Percentiles rank a stretch among this genome's conserved stretches.
Evolutionary conservation across 495 filamentous ascomycete species (phyloP).

Genomic region (Jackrogersella minutella): DNA sequence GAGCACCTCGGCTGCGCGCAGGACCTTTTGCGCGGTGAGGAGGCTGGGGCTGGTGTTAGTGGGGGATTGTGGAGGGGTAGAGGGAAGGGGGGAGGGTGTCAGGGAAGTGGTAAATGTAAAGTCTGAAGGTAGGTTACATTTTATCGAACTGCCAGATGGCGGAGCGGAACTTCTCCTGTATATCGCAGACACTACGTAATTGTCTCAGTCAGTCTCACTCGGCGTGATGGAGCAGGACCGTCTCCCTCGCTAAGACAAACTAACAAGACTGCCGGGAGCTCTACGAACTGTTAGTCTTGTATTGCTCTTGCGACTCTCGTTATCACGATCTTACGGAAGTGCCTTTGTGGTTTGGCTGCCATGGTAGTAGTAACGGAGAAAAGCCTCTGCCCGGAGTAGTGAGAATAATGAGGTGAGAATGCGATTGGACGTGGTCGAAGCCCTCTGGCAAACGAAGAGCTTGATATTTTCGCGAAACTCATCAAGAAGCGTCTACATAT

Average conservation of each 20-base stretch:
- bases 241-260: conserved; percentile 21
- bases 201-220: not conserved
- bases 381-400: conserved; percentile 10
- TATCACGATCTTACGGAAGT: conserved; percentile 47
- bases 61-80: not conserved
- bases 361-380: conserved; percentile 40
- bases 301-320: not conserved
- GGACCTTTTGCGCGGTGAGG: conserved; percentile 62
- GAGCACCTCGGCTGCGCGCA: conserved; percentile 66
- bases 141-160: conserved; percentile 84
- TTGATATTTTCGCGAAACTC: conserved; percentile 19
- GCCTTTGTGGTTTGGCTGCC: conserved; percentile 39
- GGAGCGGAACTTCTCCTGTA: conserved; percentile 90
- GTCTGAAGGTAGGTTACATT: conserved; percentile 60
- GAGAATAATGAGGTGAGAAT: conserved; percentile 10
- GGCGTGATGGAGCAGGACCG: not conserved
- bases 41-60: conserved; percentile 45
- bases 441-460: conserved; percentile 9
- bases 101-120: not conserved
- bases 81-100: not conserved
- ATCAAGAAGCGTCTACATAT: not conserved
- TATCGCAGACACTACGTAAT: conserved; percentile 80
- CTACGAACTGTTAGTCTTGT: conserved; percentile 50
- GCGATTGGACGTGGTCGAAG: conserved; percentile 7
- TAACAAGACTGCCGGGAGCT: conserved; percentile 75